Percentiles rank a stretch among this genome's conserved stretches.
Evolutionary conservation across 2,329 filamentous ascomycete genomes (phyloP).

Genomic region (Alternaria consortialis): DNA sequence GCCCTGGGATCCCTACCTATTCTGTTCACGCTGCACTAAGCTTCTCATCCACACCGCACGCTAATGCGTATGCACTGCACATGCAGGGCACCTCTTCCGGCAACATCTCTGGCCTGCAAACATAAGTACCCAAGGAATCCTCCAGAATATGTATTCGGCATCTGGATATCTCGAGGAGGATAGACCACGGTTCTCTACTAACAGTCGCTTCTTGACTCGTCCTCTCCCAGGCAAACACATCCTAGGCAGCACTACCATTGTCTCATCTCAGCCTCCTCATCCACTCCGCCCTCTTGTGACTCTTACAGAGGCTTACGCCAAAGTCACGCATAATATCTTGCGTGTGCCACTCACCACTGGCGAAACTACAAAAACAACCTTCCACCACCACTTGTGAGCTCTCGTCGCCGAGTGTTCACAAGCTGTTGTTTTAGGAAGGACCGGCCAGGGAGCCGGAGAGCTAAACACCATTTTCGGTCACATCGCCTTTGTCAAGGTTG

Average conservation of each 20-base stretch:
- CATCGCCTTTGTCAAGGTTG: constrained; percentile 36
- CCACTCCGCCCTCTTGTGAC: constrained; percentile 45
- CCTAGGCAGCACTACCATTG: constrained; percentile 41
- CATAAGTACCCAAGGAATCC: constrained; percentile 44
- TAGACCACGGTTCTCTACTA: constrained; percentile 21
- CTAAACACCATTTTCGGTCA: constrained; percentile 28
- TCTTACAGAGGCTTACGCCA: constrained; percentile 36
- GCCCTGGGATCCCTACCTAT: constrained; percentile 42
- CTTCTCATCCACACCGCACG: constrained; percentile 47
- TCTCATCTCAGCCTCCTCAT: constrained; percentile 34
- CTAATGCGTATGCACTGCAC: constrained; percentile 42
- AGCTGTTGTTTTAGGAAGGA: constrained; percentile 36
- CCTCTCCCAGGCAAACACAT: constrained; percentile 36
- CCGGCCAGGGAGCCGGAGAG: constrained; percentile 43
- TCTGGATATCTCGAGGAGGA: constrained; percentile 36
- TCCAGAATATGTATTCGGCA: constrained; percentile 25
- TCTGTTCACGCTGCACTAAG: constrained; percentile 46
- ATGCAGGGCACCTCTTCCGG: constrained; percentile 29
- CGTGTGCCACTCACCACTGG: constrained; percentile 25
- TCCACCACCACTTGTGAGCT: constrained; percentile 26
- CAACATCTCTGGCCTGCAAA: constrained; percentile 25
- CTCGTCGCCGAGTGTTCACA: constrained; percentile 23
- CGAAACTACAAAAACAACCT: constrained; percentile 31
- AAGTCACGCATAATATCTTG: constrained; percentile 43
- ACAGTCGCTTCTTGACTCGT: constrained; percentile 27